phyloP scores from a whole-genome alignment of 2,329 filamentous ascomycete species.

The Venturia asperata region DNA sequence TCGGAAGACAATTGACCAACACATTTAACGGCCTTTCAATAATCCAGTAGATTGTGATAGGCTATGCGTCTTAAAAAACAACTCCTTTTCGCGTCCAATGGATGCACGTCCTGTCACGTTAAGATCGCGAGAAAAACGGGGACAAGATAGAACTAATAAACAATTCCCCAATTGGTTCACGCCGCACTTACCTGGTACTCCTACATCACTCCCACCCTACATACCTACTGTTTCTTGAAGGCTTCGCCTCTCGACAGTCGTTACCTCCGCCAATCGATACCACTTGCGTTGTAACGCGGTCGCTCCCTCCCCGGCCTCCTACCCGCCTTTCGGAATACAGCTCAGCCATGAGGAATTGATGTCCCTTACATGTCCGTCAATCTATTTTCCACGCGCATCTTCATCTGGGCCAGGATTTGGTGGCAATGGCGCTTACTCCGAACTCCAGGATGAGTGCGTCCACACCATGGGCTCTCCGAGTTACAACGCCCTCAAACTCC shows the following conservation, averaged over 20 bases:
- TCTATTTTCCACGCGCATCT: conserved; percentile 7
- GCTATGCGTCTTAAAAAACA: background rate
- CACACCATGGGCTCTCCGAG: conserved; percentile 33
- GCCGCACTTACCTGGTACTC: background rate
- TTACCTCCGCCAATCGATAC: background rate
- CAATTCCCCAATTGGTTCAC: conserved; percentile 3
- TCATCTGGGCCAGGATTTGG: background rate
- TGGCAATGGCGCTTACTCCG: conserved; percentile 21
- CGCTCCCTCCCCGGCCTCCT: background rate
- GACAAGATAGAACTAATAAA: background rate
- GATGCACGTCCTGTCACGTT: background rate
- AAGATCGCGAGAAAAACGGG: background rate
- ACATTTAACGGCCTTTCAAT: background rate
- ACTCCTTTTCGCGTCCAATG: background rate
- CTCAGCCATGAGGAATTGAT: background rate
- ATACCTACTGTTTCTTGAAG: background rate
- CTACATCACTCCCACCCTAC: background rate
- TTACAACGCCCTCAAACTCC: conserved; percentile 64
- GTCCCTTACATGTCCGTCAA: conserved; percentile 11
- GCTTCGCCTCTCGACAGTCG: background rate
- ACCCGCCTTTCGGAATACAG: background rate
- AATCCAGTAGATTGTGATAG: background rate
- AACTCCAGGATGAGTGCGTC: conserved; percentile 36
- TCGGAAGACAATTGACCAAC: background rate
- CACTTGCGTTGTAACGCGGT: background rate